These are phyloP conservation scores for Penicillium sp. DNA, from an alignment of 2,329 filamentous ascomycete genomes.

Conservation along the genomic window DNA sequence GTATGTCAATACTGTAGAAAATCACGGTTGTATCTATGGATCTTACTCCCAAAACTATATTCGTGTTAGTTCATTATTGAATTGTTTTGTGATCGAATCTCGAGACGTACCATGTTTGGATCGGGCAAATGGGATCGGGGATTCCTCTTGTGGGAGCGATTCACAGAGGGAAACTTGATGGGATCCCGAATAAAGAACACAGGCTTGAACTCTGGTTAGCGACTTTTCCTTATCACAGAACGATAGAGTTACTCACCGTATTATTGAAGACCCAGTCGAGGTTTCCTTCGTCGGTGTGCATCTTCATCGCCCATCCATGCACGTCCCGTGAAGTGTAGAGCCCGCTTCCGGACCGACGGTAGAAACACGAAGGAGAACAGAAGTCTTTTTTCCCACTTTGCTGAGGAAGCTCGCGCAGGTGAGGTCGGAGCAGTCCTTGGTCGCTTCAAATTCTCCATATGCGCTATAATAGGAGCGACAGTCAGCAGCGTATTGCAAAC, in stretches of 20 bases:
- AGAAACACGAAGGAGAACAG: slow-evolving; percentile 48
- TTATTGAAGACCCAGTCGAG: slow-evolving; percentile 47
- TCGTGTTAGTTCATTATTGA: too few species aligned
- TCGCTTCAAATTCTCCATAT: slow-evolving; percentile 62
- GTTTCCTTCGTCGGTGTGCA: slow-evolving; percentile 53
- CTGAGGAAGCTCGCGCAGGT: slow-evolving; percentile 56
- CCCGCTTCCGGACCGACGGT: slow-evolving; percentile 49
- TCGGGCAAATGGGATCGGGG: slow-evolving; percentile 25
- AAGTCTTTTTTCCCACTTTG: slow-evolving; percentile 53
- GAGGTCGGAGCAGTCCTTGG: slow-evolving; percentile 56
- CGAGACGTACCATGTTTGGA: slow-evolving; percentile 26
- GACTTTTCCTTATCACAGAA: too few species aligned
- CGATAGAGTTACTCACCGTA: too few species aligned
- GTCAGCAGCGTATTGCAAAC: too few species aligned
- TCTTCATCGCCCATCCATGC: slow-evolving; percentile 49
- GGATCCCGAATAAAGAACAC: slow-evolving; percentile 69
- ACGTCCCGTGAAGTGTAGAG: slow-evolving; percentile 48
- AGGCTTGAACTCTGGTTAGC: too few species aligned
- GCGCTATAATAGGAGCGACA: too few species aligned
- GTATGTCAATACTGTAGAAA: too few species aligned
- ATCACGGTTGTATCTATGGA: too few species aligned
- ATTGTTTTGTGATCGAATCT: too few species aligned
- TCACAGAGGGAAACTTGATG: slow-evolving; percentile 67
- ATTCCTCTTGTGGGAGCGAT: slow-evolving; percentile 67
- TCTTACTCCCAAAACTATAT: slow-evolving; percentile 32